These are phyloP conservation scores for Diplodia scrobiculata DNA, from an alignment of 2,329 filamentous ascomycete genomes.

Conservation along the genomic window DNA sequence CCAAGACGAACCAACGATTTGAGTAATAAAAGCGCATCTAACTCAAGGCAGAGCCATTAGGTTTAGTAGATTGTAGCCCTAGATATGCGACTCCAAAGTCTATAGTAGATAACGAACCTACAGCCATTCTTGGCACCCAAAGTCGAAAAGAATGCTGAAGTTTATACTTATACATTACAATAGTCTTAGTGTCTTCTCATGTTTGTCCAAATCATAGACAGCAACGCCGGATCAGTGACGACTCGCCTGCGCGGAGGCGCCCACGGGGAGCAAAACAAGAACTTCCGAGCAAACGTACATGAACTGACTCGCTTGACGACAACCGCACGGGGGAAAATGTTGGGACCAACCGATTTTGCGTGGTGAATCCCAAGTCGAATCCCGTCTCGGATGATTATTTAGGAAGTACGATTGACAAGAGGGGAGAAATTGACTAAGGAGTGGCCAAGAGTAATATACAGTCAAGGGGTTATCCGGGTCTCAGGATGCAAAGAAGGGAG, in stretches of 20 bases:
- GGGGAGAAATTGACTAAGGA: constrained; percentile 6
- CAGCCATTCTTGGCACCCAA: no score
- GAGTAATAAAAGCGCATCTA: no score
- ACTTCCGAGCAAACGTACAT: not conserved
- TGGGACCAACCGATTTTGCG: not conserved
- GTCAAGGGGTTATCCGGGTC: not conserved
- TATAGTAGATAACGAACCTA: no score
- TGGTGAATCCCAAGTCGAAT: not conserved
- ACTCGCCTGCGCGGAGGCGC: not conserved
- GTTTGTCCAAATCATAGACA: not conserved
- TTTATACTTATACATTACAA: not conserved
- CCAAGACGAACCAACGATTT: no score
- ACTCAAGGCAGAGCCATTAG: no score
- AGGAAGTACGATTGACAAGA: not conserved
- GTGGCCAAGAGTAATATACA: constrained; percentile 20
- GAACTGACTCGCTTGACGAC: not conserved
- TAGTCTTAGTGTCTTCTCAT: not conserved
- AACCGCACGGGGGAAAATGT: not conserved
- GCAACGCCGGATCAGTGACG: not conserved
- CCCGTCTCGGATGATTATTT: not conserved
- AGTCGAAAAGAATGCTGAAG: no score
- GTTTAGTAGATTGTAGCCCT: no score
- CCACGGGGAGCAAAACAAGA: not conserved
- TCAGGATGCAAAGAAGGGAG: constrained; percentile 1
- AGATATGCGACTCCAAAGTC: no score